Evolutionary conservation across 129 eudicot species (phyloP), one percentile per base, ranked within the genome.

Genomic region (Heracleum sosnowskyi): DNA sequence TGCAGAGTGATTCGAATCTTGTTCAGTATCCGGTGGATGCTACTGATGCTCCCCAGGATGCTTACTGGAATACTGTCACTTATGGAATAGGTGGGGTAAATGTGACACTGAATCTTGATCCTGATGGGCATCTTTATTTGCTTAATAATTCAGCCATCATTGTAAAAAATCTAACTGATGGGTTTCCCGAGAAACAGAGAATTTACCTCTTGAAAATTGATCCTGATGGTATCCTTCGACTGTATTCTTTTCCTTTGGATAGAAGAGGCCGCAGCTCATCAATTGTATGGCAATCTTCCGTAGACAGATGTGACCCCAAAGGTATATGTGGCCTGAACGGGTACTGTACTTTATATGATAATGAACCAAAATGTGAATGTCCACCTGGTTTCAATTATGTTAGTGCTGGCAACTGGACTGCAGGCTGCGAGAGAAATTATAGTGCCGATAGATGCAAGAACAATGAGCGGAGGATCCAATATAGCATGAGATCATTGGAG

Each of bases 201-300:
- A 53, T 83, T 57, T 85, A 83, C 44, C 73, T 36, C 10, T 28
- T 84, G 86, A 86, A 51, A 75, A 20, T 85, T 6, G 89, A 88
- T 75, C 79, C 42, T 45, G 89, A 85, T 77, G 92, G 92, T 11
- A 88, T 88, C 79, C 39, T 88, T 46, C 40, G 89, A 74, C 7
- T 88, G 49, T 88, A 88, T 79, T 55, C 64, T 7, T 55, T 55
- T 55, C 8, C 28, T 24, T 55, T 55, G 29, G 64, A 55, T 51
- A 47, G 15, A 69, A 53, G 7, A 36, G 0, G 1, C 33, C 44
- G 7, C 51, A 63, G 11, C 44, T 81, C 79, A 74, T 35, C 84
- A 0, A 28, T 44, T 18, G 26, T 37, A 76, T 86, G 53, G 53
- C 4, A 11, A 46, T 46, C 53, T 46, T 46, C 53, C 5, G 3